Base-by-base conservation (phyloP, 1,139 yeast genomes). In the Geotrichum macrosporum region DNA sequence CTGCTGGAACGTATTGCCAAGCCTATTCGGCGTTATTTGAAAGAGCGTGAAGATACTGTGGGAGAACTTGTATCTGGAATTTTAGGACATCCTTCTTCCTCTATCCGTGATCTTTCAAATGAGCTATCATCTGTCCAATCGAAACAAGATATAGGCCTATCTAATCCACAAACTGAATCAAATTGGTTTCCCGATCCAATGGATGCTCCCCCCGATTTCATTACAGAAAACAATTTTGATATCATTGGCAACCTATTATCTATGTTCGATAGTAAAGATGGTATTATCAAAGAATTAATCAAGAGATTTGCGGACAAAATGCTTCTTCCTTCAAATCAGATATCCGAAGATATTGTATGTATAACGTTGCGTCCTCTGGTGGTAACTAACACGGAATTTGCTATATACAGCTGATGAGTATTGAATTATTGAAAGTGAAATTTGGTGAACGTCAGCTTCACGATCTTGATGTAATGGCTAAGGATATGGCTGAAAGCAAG, bases 111-210 rank as follows among this genome's bases (percentile, higher is more conserved):
- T 41, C 66, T 86, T 27, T 73, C 84, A 0, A 65, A 65, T 3
- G 86, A 81, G 54, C 66, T 85, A 19, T 63, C 53, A 6, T 41
- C 48, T 10, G 13, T 44, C 18, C 47, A 47, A 30, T 38, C 48
- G 6, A 47, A 44, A 30, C 44, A 46, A 21, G 45, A 53, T 34
- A 8, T 16, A 10, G 22, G 24, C 29, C 36, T 53, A 47, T 15
- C 50, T 38, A 13, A 34, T 39, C 8, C 9, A 37, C 39, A 34
- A 34, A 42, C 36, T 30, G 48, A 40, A 10, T 54, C 24, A 80
- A 75, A 52, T 26, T 89, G 97, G 97, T 68, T 66, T 5, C 97
- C 97, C 0, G 96, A 87, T 57, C 96, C 96, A 0, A 75, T 84
- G n/a, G 96, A 85, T 66, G 95, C 95, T 0, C 75, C 94, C 6